A percentile compares a stretch with the other conserved stretches of the same genome.
Evolutionary conservation across 2,329 filamentous ascomycete genomes (phyloP).

Genomic region (Aspergillus quadricinctus): DNA sequence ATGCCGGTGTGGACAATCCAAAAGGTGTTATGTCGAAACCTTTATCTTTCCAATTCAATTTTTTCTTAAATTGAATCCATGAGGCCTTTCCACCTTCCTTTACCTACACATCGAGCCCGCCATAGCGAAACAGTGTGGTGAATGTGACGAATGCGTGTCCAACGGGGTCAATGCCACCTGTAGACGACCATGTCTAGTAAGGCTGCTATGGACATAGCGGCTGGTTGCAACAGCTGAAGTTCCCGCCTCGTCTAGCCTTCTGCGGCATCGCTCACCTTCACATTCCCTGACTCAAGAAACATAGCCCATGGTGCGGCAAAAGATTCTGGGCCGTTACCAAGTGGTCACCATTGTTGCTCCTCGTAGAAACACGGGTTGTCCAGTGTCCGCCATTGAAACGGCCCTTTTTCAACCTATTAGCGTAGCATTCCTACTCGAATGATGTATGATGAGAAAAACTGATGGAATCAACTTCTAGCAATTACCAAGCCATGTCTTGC

Average conservation of each 20-base stretch:
- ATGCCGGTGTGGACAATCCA: constrained; percentile 30
- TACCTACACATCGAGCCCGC: neutral
- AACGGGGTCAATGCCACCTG: neutral
- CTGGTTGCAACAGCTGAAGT: neutral
- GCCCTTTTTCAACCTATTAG: neutral
- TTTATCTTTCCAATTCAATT: constrained; percentile 19
- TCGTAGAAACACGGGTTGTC: neutral
- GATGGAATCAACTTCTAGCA: neutral
- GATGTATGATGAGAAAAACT: neutral
- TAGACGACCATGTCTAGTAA: neutral
- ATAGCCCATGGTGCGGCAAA: neutral
- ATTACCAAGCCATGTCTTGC: neutral
- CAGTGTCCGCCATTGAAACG: neutral
- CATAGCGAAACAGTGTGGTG: neutral
- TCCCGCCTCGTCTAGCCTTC: neutral
- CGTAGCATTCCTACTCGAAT: neutral
- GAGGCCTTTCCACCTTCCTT: constrained; percentile 9
- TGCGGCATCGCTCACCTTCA: neutral
- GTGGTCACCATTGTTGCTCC: neutral
- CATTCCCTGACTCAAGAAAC: neutral
- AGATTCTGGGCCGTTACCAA: neutral
- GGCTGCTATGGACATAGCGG: neutral
- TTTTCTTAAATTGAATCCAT: constrained; percentile 20
- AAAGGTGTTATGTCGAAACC: constrained; percentile 29
- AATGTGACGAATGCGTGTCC: neutral